Conservation (phyloP, 208 protist genomes). For the Trichomonas vaginalis region DNA sequence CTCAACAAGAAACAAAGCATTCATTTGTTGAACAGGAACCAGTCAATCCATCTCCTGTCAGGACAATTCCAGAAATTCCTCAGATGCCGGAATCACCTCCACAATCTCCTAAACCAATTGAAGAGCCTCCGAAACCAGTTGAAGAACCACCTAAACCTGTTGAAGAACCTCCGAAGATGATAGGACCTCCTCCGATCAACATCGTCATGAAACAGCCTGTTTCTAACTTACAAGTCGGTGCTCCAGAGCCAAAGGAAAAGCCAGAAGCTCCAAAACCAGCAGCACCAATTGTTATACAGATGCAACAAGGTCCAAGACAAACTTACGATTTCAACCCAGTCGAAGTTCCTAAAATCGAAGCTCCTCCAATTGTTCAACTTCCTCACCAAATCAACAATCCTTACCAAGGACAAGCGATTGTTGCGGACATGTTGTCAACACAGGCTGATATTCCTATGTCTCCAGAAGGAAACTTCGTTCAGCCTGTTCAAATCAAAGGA, state of each 20-base stretch:
- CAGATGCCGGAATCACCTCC: too few species aligned
- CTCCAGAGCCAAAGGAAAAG: background rate
- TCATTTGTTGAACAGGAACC: too few species aligned
- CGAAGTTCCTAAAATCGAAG: background rate
- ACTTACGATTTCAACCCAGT: background rate
- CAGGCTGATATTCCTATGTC: too few species aligned
- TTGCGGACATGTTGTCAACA: background rate
- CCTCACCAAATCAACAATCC: background rate
- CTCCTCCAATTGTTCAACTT: background rate
- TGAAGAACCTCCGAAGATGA: background rate
- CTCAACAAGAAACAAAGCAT: too few species aligned
- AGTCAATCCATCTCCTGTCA: too few species aligned
- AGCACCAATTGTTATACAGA: background rate
- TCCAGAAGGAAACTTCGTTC: background rate
- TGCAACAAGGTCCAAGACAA: background rate
- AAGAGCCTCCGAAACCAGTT: too few species aligned
- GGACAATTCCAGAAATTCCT: too few species aligned
- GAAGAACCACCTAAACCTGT: too few species aligned
- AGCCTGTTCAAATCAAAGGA: background rate
- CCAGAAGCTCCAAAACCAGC: background rate
- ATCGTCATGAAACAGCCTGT: too few species aligned
- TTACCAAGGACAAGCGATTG: background rate
- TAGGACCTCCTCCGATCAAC: background rate
- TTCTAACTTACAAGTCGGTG: background rate
- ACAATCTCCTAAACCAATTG: too few species aligned